These are phyloP conservation scores for Tylopilus vinaceipallidus DNA, from an alignment of 768 basidiomycete genomes.

Conservation along the genomic window DNA sequence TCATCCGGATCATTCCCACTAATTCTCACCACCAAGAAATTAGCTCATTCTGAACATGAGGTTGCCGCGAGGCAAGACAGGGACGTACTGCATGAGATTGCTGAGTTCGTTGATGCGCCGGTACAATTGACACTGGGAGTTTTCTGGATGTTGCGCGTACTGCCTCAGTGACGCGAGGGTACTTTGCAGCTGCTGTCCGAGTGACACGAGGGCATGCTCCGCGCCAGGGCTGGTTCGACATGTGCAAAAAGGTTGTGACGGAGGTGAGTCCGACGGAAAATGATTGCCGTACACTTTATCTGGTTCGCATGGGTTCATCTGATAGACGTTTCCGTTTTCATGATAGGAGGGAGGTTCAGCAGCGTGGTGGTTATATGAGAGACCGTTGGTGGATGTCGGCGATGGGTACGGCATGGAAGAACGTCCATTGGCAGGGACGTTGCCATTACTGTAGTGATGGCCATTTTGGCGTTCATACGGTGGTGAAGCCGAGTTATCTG, in stretches of 20 bases:
- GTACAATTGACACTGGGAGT: constrained; percentile 53
- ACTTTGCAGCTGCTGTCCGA: constrained; percentile 62
- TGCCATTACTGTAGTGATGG: constrained; percentile 33
- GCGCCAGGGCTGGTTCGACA: constrained; percentile 64
- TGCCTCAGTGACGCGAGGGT: constrained; percentile 58
- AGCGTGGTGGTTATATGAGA: constrained; percentile 34
- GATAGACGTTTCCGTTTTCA: constrained; percentile 36
- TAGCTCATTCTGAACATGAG: constrained; percentile 35
- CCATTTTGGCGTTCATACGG: constrained; percentile 35
- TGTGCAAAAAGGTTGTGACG: constrained; percentile 47
- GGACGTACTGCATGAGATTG: constrained; percentile 64
- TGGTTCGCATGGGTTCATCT: constrained; percentile 34
- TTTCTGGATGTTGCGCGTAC: constrained; percentile 55
- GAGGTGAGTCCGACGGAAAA: constrained; percentile 30
- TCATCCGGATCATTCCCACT: constrained; percentile 54
- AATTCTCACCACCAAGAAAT: constrained; percentile 31
- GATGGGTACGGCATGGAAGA: constrained; percentile 34
- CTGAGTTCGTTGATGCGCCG: constrained; percentile 60
- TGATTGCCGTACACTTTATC: constrained; percentile 35
- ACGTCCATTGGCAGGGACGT: constrained; percentile 26
- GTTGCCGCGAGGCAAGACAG: constrained; percentile 31
- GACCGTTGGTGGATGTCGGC: constrained; percentile 33
- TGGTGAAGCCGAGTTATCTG: constrained; percentile 39
- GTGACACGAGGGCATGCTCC: constrained; percentile 55
- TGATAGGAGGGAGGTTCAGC: constrained; percentile 33